Evolutionary conservation across 2,329 filamentous ascomycete species (phyloP), one percentile per base, ranked within the genome.

Genomic region (Exophiala alcalophila): DNA sequence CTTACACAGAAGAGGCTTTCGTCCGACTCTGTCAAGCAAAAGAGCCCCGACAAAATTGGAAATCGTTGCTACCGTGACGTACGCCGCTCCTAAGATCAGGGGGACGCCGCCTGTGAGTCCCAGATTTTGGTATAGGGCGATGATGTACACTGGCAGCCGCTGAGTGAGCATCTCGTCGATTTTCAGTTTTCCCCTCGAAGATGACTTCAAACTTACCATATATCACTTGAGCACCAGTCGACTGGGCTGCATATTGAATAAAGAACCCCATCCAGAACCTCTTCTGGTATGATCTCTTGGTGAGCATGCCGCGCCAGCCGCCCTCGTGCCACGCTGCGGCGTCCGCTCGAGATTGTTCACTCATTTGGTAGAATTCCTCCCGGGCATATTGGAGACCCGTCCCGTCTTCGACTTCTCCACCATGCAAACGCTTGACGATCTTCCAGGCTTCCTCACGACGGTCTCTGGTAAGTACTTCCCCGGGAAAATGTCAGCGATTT

Each of bases 381-480:
- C 40, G 39, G 10, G 50, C 50, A 37, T 43, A 53, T 20, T 53
- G 44, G 9, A 50, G 26, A 6, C 19, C 20, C n/a, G 30, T 32
- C 5, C 41, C 44, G 35, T 44, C 40, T 11, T 32, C 40, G 12
- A 53, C 44, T 1, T 36, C 27, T 31, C 59, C 52, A 10, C 44
- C 43, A 20, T 71, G 63, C 16, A 75, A 59, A 4, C 59, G 59
- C 12, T 61, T 56, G 7, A 74, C 50, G 1, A 74, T 65, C 5
- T 53, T 38, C 57, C 65, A 69, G 0, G 73, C 73, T 45, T 76
- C 68, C 2, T 71, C 66, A 1, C 60, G 53, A 9, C 62, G 62
- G 0, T 70, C 72, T 44, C 72, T 68, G 0, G 65, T 66, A 26
- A 75, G 32, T 15, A 52, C 47, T 49, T 20, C 9, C 3, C 3